A percentile compares a stretch with the other conserved stretches of the same genome.
Conservation (phyloP, 139 green algal genomes). For the Chloropicon primus region DNA sequence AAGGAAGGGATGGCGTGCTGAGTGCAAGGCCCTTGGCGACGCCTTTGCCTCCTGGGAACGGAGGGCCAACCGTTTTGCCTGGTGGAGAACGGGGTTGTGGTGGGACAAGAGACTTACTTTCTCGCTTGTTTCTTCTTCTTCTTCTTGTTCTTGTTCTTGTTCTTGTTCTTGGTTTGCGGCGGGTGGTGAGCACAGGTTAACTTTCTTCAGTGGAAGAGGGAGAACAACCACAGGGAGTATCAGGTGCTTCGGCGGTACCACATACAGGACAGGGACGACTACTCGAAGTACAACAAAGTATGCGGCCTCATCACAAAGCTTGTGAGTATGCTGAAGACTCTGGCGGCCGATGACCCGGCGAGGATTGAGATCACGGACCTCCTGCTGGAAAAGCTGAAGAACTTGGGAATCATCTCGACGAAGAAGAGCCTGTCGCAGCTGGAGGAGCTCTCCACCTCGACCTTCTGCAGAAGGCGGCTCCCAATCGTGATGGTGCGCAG, state of each 20-base stretch:
- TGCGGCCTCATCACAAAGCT: constrained; percentile 66
- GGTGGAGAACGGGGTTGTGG: no score
- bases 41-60: no score
- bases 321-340: constrained; percentile 26
- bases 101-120: no score
- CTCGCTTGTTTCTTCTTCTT: no score
- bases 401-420: constrained; percentile 78
- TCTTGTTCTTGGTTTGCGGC: no score
- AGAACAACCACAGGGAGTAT: constrained; percentile 82
- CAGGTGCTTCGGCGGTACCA: constrained; percentile 92
- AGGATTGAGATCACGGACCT: constrained; percentile 89
- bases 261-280: constrained; percentile 93
- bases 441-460: constrained; percentile 74
- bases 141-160: no score
- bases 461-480: constrained; percentile 83
- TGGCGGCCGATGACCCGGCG: constrained; percentile 65
- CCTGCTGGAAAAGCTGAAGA: constrained; percentile 88
- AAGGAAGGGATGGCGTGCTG: no score
- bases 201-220: constrained; percentile 91
- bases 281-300: constrained; percentile 88
- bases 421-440: constrained; percentile 87
- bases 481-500: constrained; percentile 83
- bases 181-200: no score
- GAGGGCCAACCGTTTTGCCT: no score
- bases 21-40: no score